phyloP scores from a whole-genome alignment of 495 filamentous ascomycete species.

The Xylaria bambusicola region DNA sequence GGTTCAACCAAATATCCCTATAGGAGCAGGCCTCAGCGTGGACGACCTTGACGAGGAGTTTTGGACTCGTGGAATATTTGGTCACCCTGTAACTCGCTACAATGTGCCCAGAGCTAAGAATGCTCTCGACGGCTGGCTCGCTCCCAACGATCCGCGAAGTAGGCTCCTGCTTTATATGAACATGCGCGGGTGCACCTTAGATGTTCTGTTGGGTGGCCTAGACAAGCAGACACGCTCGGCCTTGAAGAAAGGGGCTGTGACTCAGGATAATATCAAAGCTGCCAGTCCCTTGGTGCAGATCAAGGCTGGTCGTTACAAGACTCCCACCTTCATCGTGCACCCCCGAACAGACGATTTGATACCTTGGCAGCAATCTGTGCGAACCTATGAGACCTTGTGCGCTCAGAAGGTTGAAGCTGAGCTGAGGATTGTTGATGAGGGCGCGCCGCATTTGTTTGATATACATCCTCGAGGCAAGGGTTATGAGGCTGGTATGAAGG shows the following conservation, averaged over 20 bases:
- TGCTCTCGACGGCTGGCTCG: constrained; percentile 40
- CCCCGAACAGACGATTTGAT: constrained; percentile 47
- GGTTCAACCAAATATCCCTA: background rate
- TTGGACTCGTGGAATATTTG: background rate
- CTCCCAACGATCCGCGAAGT: constrained; percentile 10
- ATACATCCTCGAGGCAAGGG: no score
- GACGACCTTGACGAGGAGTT: background rate
- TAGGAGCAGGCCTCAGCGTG: constrained; percentile 23
- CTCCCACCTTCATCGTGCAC: constrained; percentile 52
- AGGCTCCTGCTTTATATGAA: constrained; percentile 40
- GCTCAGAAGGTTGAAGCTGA: no score
- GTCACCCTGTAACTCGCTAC: no score
- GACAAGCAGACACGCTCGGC: background rate
- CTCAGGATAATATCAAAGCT: constrained; percentile 26
- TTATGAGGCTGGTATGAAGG: no score
- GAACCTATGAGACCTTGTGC: no score
- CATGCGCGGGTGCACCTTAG: constrained; percentile 45
- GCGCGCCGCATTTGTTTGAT: no score
- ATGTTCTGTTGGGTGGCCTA: constrained; percentile 37
- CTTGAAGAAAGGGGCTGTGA: background rate
- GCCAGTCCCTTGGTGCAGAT: constrained; percentile 44
- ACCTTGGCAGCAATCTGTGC: constrained; percentile 22
- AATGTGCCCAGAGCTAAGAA: background rate
- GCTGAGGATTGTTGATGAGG: no score
- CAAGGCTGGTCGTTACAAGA: constrained; percentile 31